Base-by-base conservation (phyloP, 345 rosid genomes). In the Odontarrhena argentea region DNA sequence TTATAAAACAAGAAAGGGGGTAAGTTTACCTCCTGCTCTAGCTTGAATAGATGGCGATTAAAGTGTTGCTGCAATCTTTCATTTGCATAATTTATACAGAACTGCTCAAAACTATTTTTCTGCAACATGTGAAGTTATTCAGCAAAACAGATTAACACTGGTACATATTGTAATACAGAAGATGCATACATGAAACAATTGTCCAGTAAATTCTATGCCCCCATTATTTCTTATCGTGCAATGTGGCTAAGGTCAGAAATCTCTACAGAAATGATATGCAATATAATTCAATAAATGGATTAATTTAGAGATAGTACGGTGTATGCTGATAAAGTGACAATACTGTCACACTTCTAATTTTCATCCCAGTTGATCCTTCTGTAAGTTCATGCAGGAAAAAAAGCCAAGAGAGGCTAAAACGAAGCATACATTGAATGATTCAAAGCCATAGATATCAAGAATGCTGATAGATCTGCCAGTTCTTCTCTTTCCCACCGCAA, bases 51-150 rank as follows among this genome's bases (percentile, higher is more conserved):
- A 76, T 94, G 99, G 37, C 99, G 99, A 58, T 91, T 94, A 64
- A 94, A 94, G 70, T 94, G 99, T 74, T 94, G 99, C 79, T 94
- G 98, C 80, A 93, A 68, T 80, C 98, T 93, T 80, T 93, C 98
- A 75, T 93, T 93, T 36, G 98, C 98, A 83, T 93, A 93, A 73
- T 93, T 93, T 73, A 93, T 93, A 76, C 98, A 93, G 60, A 93
- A 93, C 74, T 94, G 99, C 84, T 94, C 97, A 76, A 94, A 94
- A 76, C 99, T 94, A 81, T 94, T 94, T 45, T 81, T 88, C 99
- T 94, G 91, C 77, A 80, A 82, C 76, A 48, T 60, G 49, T 71
- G 14, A 73, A 73, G 38, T 30, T 60, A 58, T 53, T 51, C 42
- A 72, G 42, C 8, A 65, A 65, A 48, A 36, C 67, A 54, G 56